Evolutionary conservation across 306 rosid species (phyloP).

Genomic region (Cucumis sativus): Cucumber_9930_V3 NC_026660.2:26256001-26256500

Average conservation of each 20-base stretch:
- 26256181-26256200: background rate
- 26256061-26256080: conserved; percentile 24
- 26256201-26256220: background rate
- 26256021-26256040: background rate
- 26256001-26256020: background rate
- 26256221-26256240: too few species aligned
- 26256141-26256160: background rate
- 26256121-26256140: background rate
- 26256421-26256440: background rate
- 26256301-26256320: background rate
- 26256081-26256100: background rate
- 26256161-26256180: background rate
- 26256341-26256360: background rate
- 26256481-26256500: background rate
- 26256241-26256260: too few species aligned
- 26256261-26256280: too few species aligned
- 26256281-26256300: too few species aligned
- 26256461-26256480: background rate
- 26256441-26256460: background rate
- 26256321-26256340: background rate
- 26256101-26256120: background rate
- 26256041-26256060: background rate
- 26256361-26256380: background rate
- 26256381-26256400: background rate
- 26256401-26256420: background rate